These are phyloP conservation scores for Auriscalpium vulgare DNA, from an alignment of 768 basidiomycete genomes.

Conservation along the genomic window DNA sequence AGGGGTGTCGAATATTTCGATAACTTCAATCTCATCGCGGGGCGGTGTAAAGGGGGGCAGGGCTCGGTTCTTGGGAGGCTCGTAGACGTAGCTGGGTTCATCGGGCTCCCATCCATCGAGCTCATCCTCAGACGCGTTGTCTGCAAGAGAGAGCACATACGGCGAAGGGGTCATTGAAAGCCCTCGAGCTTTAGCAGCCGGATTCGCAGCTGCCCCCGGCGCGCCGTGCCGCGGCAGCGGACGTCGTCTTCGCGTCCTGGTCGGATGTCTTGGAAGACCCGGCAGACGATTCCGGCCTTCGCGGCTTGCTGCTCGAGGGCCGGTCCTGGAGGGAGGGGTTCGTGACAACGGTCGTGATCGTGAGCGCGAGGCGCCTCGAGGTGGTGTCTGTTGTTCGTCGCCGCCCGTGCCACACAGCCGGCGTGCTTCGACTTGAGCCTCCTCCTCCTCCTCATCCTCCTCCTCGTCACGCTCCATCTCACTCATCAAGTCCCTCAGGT, in stretches of 20 bases:
- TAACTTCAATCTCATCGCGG: constrained; percentile 13
- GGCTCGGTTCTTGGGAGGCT: constrained; percentile 12
- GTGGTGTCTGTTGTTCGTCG: background rate
- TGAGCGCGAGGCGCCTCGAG: too few species aligned
- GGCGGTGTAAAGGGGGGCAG: background rate
- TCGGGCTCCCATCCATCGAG: constrained; percentile 34
- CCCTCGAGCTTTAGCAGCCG: background rate
- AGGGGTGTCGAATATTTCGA: constrained; percentile 27
- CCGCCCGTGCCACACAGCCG: background rate
- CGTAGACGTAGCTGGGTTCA: constrained; percentile 33
- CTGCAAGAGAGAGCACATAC: background rate
- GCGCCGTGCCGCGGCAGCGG: too few species aligned
- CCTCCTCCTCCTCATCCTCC: constrained; percentile 16
- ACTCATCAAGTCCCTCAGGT: background rate
- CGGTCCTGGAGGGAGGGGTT: too few species aligned
- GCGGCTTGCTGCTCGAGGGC: too few species aligned
- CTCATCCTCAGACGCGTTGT: constrained; percentile 34
- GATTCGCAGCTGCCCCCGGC: too few species aligned
- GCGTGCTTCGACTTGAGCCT: background rate
- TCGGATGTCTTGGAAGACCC: too few species aligned
- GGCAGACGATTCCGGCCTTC: too few species aligned
- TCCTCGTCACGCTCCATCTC: constrained; percentile 20
- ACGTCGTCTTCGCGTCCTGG: too few species aligned
- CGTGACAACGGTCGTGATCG: too few species aligned
- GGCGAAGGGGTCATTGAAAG: background rate